A percentile compares a stretch with the other conserved stretches of the same genome.
Evolutionary conservation across 1,284 basidiomycete species (phyloP).

Genomic region (Ganoderma resinaceum): DNA sequence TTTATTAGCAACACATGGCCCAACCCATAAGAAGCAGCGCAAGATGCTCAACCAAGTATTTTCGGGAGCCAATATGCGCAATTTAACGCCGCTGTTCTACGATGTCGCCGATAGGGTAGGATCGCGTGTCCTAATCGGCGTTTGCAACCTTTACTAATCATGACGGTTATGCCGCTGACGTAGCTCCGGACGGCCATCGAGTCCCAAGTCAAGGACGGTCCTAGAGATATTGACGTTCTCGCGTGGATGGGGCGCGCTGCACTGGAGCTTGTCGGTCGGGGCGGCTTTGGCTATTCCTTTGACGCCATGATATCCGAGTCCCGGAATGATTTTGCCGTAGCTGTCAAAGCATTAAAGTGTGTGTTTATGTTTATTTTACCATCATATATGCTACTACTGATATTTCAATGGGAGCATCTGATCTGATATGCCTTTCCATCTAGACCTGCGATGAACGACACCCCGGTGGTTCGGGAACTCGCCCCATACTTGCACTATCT

Average conservation of each 20-base stretch:
- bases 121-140: neutral
- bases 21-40: conserved; percentile 31
- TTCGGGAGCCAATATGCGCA: conserved; percentile 36
- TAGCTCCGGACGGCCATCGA: conserved; percentile 28
- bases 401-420: neutral
- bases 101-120: conserved; percentile 31
- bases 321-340: conserved; percentile 32
- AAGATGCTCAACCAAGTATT: conserved; percentile 40
- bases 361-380: neutral
- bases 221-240: conserved; percentile 42
- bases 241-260: conserved; percentile 46
- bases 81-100: conserved; percentile 34
- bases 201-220: conserved; percentile 20
- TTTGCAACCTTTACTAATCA: too few relatives aligned
- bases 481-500: neutral
- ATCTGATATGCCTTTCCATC: neutral
- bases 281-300: conserved; percentile 48
- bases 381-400: too few relatives aligned
- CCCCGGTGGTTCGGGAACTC: neutral
- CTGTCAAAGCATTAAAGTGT: conserved; percentile 21
- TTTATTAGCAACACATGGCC: conserved; percentile 17
- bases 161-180: neutral
- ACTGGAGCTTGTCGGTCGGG: conserved; percentile 41
- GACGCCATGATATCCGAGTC: conserved; percentile 38
- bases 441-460: neutral